These are phyloP conservation scores for Leccinum aurantiacum DNA, from an alignment of 768 basidiomycete genomes.

Conservation along the genomic window DNA sequence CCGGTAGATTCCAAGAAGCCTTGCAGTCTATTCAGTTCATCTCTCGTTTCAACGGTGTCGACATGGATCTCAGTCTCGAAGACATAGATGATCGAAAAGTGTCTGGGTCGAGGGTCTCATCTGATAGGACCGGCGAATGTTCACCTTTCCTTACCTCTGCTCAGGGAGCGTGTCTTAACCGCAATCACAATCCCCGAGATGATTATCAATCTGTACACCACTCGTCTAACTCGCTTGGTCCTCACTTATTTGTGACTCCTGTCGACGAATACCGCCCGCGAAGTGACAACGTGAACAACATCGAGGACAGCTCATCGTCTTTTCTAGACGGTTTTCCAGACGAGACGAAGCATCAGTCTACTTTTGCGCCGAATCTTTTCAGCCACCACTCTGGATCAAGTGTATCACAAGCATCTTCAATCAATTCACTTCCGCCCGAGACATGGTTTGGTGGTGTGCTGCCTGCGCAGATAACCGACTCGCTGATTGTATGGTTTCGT, in stretches of 20 bases:
- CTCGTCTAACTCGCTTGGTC: conserved; percentile 31
- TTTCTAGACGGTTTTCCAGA: conserved; percentile 7
- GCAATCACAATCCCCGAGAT: conserved; percentile 20
- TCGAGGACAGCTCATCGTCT: conserved; percentile 22
- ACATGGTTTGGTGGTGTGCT: conserved; percentile 42
- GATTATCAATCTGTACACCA: conserved; percentile 31
- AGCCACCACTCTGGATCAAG: conserved; percentile 19
- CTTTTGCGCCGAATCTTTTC: conserved; percentile 25
- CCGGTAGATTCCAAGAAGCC: conserved; percentile 82
- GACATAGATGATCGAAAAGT: conserved; percentile 60
- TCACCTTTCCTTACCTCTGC: conserved; percentile 26
- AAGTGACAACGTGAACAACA: conserved; percentile 26
- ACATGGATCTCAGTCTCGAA: conserved; percentile 62
- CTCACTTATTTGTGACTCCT: conserved; percentile 22
- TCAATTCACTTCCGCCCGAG: conserved; percentile 39
- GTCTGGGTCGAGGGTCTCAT: conserved; percentile 15
- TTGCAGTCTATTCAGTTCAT: conserved; percentile 81
- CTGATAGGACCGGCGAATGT: conserved; percentile 24
- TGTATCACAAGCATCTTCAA: conserved; percentile 38
- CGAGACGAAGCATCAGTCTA: conserved; percentile 18
- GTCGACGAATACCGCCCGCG: conserved; percentile 27
- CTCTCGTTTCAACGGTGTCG: conserved; percentile 79
- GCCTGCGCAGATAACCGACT: conserved; percentile 48
- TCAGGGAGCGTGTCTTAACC: conserved; percentile 12
- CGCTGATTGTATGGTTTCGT: conserved; percentile 64